Conservation (phyloP, 2,329 filamentous ascomycete genomes). For the Ceratocystis cubensis region DNA sequence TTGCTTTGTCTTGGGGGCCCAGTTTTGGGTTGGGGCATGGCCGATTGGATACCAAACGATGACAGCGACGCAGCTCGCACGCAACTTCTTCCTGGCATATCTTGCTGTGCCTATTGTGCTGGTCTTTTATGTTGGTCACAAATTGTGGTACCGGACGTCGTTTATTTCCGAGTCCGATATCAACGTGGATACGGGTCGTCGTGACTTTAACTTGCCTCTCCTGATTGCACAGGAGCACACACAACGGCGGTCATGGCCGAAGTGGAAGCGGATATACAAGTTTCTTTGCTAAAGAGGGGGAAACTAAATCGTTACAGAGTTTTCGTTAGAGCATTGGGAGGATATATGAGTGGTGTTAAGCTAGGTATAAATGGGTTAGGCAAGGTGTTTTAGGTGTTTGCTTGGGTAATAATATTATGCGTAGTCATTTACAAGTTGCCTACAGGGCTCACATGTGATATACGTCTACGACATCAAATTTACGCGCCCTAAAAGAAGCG, state of each 20-base stretch:
- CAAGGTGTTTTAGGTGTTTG: too few species aligned
- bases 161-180: constrained; percentile 60
- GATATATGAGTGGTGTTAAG: too few species aligned
- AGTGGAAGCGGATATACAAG: constrained; percentile 66
- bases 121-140: constrained; percentile 60
- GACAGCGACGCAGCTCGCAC: constrained; percentile 36
- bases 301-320: not conserved
- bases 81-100: constrained; percentile 63
- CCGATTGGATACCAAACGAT: constrained; percentile 48
- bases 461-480: too few species aligned
- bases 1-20: constrained; percentile 59
- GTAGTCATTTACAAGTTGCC: too few species aligned
- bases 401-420: too few species aligned
- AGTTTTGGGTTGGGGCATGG: constrained; percentile 79
- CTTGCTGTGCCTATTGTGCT: constrained; percentile 57
- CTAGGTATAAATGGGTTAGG: too few species aligned
- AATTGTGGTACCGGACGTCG: constrained; percentile 57
- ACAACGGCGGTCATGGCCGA: constrained; percentile 59
- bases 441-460: too few species aligned
- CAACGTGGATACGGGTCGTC: constrained; percentile 73
- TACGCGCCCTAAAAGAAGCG: too few species aligned
- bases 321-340: too few species aligned
- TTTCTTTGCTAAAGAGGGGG: constrained; percentile 46
- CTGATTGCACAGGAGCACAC: constrained; percentile 68
- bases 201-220: constrained; percentile 70